These are phyloP conservation scores for Amanita polypyramis DNA, from an alignment of 768 basidiomycete genomes.

Conservation along the genomic window DNA sequence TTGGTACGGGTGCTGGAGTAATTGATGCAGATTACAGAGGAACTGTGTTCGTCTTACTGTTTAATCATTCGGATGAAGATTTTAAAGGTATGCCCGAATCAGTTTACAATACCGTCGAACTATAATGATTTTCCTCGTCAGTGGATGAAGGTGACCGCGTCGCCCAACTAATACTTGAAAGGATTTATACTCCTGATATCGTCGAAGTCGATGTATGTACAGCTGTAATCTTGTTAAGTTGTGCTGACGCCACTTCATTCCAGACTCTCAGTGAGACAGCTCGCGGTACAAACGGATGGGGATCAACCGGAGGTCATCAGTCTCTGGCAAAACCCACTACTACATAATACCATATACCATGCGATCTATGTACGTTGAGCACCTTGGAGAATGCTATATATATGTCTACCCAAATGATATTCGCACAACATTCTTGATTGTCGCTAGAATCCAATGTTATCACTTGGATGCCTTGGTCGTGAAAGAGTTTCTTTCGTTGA, in stretches of 20 bases:
- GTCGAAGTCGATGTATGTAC: slow-evolving; percentile 71
- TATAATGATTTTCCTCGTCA: slow-evolving; percentile 18
- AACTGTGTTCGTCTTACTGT: slow-evolving; percentile 80
- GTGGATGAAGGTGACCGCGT: slow-evolving; percentile 93
- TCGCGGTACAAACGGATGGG: slow-evolving; percentile 83
- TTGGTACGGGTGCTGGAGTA: slow-evolving; percentile 96
- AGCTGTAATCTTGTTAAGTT: slow-evolving; percentile 5
- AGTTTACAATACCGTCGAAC: not conserved
- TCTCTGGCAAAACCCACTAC: slow-evolving; percentile 24
- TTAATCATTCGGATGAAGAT: slow-evolving; percentile 85
- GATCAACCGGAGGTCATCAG: slow-evolving; percentile 85
- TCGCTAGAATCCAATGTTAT: too few species aligned
- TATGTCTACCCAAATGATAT: too few species aligned
- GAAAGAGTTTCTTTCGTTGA: too few species aligned
- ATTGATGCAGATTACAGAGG: slow-evolving; percentile 97
- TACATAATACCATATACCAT: slow-evolving; percentile 7
- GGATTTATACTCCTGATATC: slow-evolving; percentile 77
- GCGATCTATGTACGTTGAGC: slow-evolving; percentile 3
- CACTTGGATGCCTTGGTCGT: too few species aligned
- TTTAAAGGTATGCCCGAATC: slow-evolving; percentile 53
- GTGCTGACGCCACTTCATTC: not conserved
- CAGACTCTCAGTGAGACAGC: slow-evolving; percentile 80
- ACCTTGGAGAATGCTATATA: slow-evolving; percentile 6
- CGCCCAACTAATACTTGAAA: slow-evolving; percentile 90
- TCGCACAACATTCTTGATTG: too few species aligned